Evolutionary conservation across 164 flowering plant genomes (phyloP).

Genomic region (Magnolia changhungtana): DNA sequence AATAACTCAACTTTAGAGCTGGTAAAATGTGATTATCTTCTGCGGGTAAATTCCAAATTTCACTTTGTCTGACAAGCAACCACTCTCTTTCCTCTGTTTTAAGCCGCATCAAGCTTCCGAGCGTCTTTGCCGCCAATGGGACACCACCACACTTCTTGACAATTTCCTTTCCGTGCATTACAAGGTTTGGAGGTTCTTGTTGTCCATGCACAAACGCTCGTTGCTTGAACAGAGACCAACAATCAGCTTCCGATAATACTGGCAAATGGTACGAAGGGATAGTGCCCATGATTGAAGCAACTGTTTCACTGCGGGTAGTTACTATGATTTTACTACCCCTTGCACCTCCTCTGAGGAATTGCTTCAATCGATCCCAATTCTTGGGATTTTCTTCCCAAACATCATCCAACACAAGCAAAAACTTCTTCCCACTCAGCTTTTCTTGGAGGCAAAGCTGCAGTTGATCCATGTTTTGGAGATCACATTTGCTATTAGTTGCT

Average conservation of each 20-base stretch:
- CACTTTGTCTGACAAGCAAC: constrained; percentile 10
- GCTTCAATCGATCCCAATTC: constrained; percentile 6
- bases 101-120: constrained; percentile 12
- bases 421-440: constrained; percentile 3
- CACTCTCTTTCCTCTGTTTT: constrained; percentile 12
- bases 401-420: constrained; percentile 18
- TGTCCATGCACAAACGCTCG: background rate
- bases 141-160: constrained; percentile 18
- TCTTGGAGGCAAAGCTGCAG: constrained; percentile 7
- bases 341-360: background rate
- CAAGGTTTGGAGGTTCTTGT: constrained; percentile 3
- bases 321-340: constrained; percentile 17
- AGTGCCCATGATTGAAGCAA: constrained; percentile 9
- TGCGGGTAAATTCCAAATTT: constrained; percentile 9
- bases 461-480: background rate
- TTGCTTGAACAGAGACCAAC: constrained; percentile 11
- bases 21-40: constrained; percentile 12
- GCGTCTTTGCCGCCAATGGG: too few species aligned
- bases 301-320: constrained; percentile 16
- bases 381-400: constrained; percentile 15
- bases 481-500: background rate
- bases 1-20: constrained; percentile 17
- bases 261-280: background rate
- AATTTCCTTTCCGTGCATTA: constrained; percentile 5
- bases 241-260: constrained; percentile 12